Percentiles rank a stretch among this genome's conserved stretches.
Evolutionary conservation across 768 basidiomycete genomes (phyloP).

Genomic region (Lepiota brunneoincarnata): DNA sequence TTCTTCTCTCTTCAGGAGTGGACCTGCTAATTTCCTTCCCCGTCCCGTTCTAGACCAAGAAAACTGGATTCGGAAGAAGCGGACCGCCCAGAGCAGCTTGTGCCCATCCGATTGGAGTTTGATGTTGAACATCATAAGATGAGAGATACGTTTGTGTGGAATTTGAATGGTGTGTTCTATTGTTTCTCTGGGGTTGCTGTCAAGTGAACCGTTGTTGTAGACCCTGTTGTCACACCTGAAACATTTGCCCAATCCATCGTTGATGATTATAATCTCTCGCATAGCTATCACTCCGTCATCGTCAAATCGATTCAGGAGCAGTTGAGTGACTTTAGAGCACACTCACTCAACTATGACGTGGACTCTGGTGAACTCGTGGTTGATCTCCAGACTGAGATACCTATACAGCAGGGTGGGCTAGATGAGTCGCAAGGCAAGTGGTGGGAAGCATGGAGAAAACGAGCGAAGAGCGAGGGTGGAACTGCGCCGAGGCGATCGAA

Average conservation of each 20-base stretch:
- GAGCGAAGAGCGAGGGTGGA: slow-evolving; percentile 29
- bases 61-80: slow-evolving; percentile 54
- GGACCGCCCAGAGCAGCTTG: slow-evolving; percentile 73
- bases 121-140: slow-evolving; percentile 94
- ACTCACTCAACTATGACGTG: slow-evolving; percentile 54
- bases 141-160: slow-evolving; percentile 98
- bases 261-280: slow-evolving; percentile 82
- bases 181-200: not conserved
- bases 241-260: slow-evolving; percentile 86
- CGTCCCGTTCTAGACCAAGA: slow-evolving; percentile 47
- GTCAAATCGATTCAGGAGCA: slow-evolving; percentile 87
- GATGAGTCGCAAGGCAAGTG: slow-evolving; percentile 50
- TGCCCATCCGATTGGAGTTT: slow-evolving; percentile 94
- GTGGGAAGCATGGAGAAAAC: slow-evolving; percentile 75
- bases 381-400: slow-evolving; percentile 8
- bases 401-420: slow-evolving; percentile 34
- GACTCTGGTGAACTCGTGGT: slow-evolving; percentile 32
- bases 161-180: slow-evolving; percentile 77
- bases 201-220: slow-evolving; percentile 34
- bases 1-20: slow-evolving; percentile 15
- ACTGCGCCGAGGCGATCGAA: slow-evolving; percentile 12
- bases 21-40: slow-evolving; percentile 8
- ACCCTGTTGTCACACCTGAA: slow-evolving; percentile 87
- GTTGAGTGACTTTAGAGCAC: slow-evolving; percentile 73
- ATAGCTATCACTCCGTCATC: slow-evolving; percentile 64